Conservation (phyloP, 2,329 filamentous ascomycete species). For the Colletotrichum lini region DNA sequence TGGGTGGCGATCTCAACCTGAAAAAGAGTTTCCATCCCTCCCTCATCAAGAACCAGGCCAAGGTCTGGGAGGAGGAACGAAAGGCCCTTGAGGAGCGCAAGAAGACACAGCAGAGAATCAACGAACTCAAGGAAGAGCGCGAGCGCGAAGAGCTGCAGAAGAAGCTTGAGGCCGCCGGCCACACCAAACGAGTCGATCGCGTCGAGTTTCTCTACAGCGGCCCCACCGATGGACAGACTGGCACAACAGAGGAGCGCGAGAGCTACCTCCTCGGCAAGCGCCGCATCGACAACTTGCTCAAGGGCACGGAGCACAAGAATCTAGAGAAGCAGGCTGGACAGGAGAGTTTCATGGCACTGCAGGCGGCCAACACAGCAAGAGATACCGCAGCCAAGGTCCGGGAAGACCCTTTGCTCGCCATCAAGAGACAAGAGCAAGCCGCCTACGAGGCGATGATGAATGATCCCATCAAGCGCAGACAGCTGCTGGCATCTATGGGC, state of each 20-base stretch:
- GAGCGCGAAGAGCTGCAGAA: slow-evolving; percentile 92
- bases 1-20: slow-evolving; percentile 95
- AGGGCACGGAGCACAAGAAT: slow-evolving; percentile 85
- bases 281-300: slow-evolving; percentile 85
- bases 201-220: slow-evolving; percentile 99
- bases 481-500: slow-evolving; percentile 76
- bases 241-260: slow-evolving; percentile 90
- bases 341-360: slow-evolving; percentile 72
- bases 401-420: slow-evolving; percentile 91
- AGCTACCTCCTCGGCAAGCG: slow-evolving; percentile 94
- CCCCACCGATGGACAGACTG: slow-evolving; percentile 81
- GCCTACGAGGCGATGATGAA: slow-evolving; percentile 86
- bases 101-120: slow-evolving; percentile 89
- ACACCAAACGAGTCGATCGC: slow-evolving; percentile 82
- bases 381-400: slow-evolving; percentile 90
- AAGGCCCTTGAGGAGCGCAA: slow-evolving; percentile 96
- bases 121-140: slow-evolving; percentile 94
- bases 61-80: slow-evolving; percentile 92
- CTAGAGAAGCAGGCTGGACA: slow-evolving; percentile 81
- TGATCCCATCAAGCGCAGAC: slow-evolving; percentile 77
- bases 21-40: slow-evolving; percentile 97
- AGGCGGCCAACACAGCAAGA: slow-evolving; percentile 79
- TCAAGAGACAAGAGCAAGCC: slow-evolving; percentile 91
- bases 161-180: slow-evolving; percentile 90
- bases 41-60: slow-evolving; percentile 89